phyloP scores from a whole-genome alignment of 1,284 basidiomycete genomes.

The Puccinia polysora region DNA sequence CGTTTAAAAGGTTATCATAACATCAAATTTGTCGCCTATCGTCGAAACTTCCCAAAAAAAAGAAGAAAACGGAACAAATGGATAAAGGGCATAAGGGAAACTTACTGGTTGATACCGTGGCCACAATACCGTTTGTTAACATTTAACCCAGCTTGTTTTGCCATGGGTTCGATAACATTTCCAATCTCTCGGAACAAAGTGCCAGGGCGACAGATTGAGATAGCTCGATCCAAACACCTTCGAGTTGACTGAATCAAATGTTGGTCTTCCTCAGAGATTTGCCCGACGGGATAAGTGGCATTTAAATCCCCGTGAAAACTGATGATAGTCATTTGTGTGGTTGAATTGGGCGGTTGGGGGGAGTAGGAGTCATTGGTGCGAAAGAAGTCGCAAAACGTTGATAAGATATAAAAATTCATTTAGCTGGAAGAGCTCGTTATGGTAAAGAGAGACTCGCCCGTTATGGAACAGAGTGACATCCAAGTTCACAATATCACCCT shows the following conservation, averaged over 20 bases:
- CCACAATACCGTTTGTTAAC: constrained; percentile 84
- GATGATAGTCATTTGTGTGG: not conserved
- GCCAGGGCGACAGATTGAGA: constrained; percentile 54
- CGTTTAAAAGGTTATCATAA: too few relatives aligned
- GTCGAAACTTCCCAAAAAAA: constrained; percentile 45
- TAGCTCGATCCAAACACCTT: constrained; percentile 75
- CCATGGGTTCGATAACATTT: constrained; percentile 66
- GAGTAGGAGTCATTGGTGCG: not conserved
- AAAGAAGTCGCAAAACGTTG: too few relatives aligned
- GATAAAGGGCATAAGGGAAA: not conserved
- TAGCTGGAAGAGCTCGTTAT: too few relatives aligned
- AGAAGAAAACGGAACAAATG: constrained; percentile 61
- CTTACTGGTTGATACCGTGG: constrained; percentile 72
- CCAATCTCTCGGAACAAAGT: constrained; percentile 58
- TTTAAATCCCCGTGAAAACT: constrained; percentile 85
- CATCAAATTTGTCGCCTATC: too few relatives aligned
- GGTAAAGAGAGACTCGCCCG: constrained; percentile 36
- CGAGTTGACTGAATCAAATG: constrained; percentile 76
- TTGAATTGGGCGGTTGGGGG: constrained; percentile 20
- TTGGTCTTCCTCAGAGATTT: constrained; percentile 72
- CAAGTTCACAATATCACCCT: constrained; percentile 90
- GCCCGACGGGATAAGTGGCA: constrained; percentile 76
- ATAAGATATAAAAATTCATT: too few relatives aligned
- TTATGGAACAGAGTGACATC: constrained; percentile 61
- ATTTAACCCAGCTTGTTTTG: constrained; percentile 71